These are phyloP conservation scores for Phytophthora sp. DNA, from an alignment of 352 stramenopile species.

Conservation along the genomic window DNA sequence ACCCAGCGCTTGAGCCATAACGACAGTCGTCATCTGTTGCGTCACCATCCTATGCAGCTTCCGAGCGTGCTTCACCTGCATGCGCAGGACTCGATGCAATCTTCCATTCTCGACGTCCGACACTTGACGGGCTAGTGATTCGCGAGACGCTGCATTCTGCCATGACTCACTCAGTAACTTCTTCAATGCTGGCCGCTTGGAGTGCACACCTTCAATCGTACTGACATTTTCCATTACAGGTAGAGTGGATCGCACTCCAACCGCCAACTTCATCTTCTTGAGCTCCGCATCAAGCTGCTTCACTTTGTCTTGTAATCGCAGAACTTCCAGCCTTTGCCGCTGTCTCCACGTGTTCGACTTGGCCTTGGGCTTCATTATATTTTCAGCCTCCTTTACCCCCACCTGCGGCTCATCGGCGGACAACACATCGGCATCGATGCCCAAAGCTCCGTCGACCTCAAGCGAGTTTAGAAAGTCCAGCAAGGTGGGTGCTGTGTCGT, in stretches of 20 bases:
- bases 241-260: slow-evolving; percentile 24
- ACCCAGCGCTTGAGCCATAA: slow-evolving; percentile 10
- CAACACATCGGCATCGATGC: neutral
- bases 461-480: slow-evolving; percentile 18
- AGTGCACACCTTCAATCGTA: neutral
- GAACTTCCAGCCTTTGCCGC: slow-evolving; percentile 17
- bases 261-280: slow-evolving; percentile 26
- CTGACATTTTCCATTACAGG: slow-evolving; percentile 2
- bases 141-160: slow-evolving; percentile 21
- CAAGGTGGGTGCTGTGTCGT: slow-evolving; percentile 6
- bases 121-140: slow-evolving; percentile 21
- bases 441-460: neutral
- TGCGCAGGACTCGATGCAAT: slow-evolving; percentile 20
- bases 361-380: slow-evolving; percentile 8
- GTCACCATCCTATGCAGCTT: slow-evolving; percentile 29
- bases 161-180: slow-evolving; percentile 21
- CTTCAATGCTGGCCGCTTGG: neutral
- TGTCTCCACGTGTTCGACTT: slow-evolving; percentile 36
- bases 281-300: slow-evolving; percentile 24
- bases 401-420: neutral
- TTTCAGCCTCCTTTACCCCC: neutral
- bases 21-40: slow-evolving; percentile 14
- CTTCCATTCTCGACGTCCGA: slow-evolving; percentile 16
- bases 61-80: slow-evolving; percentile 22
- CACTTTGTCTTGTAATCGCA: slow-evolving; percentile 18